Base-by-base conservation (phyloP, 139 green algal species). In the Trebouxia sp. region DNA sequence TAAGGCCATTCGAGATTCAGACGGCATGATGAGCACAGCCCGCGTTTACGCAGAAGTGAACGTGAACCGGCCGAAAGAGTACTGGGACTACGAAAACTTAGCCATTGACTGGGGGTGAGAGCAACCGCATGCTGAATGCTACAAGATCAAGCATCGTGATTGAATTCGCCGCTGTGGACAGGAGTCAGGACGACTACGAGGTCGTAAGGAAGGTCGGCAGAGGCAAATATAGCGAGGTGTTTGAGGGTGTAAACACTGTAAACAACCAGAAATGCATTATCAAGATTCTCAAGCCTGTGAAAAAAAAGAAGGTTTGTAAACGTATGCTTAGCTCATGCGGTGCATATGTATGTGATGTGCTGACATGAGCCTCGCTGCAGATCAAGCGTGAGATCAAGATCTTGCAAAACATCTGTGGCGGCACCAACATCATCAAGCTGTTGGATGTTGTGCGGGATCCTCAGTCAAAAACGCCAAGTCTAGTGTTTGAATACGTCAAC, bases 381-480 rank as follows among this genome's bases (percentile, higher is more conserved):
- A 99, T 99, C 83, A 95, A 97, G 84, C 87, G 96, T 3, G 97
- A 99, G 84, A 98, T 99, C 80, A 98, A 98, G 79, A 99, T 99
- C 75, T 84, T 99, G 78, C 92, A 98, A 82, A 98, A 98, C 87
- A 88, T 99, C 38, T 88, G 82, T n/a, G 95, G 94, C 10, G 97
- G 97, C 6, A 90, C 96, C 37, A 99, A 99, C 87, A 92, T 99
- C 77, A 99, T 99, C 88, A 90, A 94, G 82, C 88, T 99, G 65
- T 86, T 99, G 45, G 97, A 99, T 83, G 89, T 98, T 14, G 97
- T 99, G 55, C 88, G 95, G 1, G 97, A 99, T 80, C 93, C 93
- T 17, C 86, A 95, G 65, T 94, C 87, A 39, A 97, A 97, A 74
- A 99, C 97, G 2, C 97, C 97, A 30, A 93, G 81, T 75, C 91